phyloP scores from a whole-genome alignment of 2,329 filamentous ascomycete genomes.

The Aspergillus felis region DNA sequence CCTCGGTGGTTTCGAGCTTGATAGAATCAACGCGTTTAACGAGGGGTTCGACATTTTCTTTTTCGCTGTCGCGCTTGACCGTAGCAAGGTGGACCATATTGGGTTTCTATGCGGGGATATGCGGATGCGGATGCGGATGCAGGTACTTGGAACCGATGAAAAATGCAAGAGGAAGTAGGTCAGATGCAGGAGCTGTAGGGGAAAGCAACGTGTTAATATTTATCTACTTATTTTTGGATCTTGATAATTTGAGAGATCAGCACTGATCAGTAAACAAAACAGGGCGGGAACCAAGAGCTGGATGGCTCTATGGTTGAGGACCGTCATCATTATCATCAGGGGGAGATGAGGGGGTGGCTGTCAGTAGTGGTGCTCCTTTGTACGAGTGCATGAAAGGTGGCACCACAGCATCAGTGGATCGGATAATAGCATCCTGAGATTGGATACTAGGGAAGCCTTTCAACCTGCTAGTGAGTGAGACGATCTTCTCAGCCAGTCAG shows the following conservation, averaged over 20 bases:
- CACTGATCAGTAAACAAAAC: background rate
- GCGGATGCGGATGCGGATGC: background rate
- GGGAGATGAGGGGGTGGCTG: background rate
- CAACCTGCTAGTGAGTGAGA: background rate
- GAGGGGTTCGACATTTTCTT: slow-evolving; percentile 35
- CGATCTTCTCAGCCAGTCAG: background rate
- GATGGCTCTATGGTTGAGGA: too few species aligned
- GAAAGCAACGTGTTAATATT: background rate
- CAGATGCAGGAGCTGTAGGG: background rate
- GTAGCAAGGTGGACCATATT: slow-evolving; percentile 42
- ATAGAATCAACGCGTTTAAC: slow-evolving; percentile 45
- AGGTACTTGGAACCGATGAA: background rate
- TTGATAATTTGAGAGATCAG: background rate
- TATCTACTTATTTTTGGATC: background rate
- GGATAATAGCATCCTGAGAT: background rate
- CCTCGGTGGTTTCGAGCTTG: slow-evolving; percentile 40
- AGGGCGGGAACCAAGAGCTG: too few species aligned
- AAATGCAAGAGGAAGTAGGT: background rate
- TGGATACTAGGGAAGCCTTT: background rate
- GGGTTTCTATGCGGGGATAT: background rate
- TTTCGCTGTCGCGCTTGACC: slow-evolving; percentile 35
- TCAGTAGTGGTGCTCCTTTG: background rate
- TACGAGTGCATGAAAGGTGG: background rate
- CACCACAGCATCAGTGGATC: background rate
- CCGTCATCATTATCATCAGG: background rate